Conservation (phyloP, 2,329 filamentous ascomycete genomes). For the Furcasterigmium furcatum region DNA sequence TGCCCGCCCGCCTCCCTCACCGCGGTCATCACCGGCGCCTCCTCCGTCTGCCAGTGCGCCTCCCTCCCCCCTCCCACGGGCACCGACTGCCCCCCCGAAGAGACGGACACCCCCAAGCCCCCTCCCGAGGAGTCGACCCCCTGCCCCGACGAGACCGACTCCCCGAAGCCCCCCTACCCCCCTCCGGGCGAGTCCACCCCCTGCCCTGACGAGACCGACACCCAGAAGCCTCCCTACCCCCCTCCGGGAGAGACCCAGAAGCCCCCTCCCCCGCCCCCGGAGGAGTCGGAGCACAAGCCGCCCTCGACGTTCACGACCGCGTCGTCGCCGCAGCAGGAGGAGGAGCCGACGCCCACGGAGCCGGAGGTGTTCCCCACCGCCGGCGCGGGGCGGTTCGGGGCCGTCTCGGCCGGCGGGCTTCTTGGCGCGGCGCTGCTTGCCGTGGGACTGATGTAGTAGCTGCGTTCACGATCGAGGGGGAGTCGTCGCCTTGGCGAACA, state of each 20-base stretch:
- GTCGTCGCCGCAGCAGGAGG: not conserved
- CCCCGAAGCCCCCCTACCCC: not conserved
- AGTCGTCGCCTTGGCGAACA: no score
- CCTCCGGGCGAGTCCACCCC: not conserved
- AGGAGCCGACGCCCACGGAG: not conserved
- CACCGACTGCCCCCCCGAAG: not conserved
- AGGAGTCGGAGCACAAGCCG: no score
- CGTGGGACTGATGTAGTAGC: not conserved
- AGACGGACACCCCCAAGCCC: not conserved
- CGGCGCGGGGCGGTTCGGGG: not conserved
- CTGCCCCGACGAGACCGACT: not conserved
- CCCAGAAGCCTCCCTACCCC: not conserved
- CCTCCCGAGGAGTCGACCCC: not conserved
- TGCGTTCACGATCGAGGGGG: not conserved
- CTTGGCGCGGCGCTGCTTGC: not conserved
- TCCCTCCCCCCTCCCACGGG: not conserved
- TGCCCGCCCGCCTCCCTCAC: slow-evolving; percentile 17
- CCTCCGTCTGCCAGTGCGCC: not conserved
- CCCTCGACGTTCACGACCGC: not conserved
- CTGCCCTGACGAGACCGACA: not conserved
- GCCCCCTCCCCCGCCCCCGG: not conserved
- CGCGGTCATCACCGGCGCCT: slow-evolving; percentile 18
- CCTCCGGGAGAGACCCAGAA: not conserved
- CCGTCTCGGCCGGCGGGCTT: not conserved
- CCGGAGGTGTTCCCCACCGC: not conserved